Percentiles rank a stretch among this genome's conserved stretches.
Evolutionary conservation across 768 basidiomycete species (phyloP).

Genomic region (Auriscalpium vulgare): DNA sequence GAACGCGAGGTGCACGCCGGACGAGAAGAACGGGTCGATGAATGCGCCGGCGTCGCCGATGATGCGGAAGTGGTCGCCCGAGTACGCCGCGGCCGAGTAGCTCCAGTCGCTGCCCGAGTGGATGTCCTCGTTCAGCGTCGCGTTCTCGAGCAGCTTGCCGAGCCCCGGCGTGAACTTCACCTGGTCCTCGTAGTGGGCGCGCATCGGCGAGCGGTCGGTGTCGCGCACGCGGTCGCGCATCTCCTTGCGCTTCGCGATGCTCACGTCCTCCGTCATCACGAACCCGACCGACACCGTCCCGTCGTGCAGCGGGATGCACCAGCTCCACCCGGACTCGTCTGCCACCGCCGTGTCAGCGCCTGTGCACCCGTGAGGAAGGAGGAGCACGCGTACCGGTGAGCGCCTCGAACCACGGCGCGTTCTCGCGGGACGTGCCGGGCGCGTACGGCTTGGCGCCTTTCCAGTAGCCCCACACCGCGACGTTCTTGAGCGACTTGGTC

Average conservation of each 20-base stretch:
- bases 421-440: slow-evolving; percentile 22
- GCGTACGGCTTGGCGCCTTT: slow-evolving; percentile 38
- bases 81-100: slow-evolving; percentile 25
- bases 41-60: slow-evolving; percentile 40
- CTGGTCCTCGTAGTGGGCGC: not conserved
- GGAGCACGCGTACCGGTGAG: slow-evolving; percentile 41
- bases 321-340: slow-evolving; percentile 49
- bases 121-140: slow-evolving; percentile 16
- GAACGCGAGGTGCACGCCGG: slow-evolving; percentile 44
- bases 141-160: not conserved
- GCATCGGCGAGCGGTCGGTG: not conserved
- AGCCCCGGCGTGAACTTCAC: not conserved
- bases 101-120: slow-evolving; percentile 30
- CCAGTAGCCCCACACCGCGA: slow-evolving; percentile 76
- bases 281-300: slow-evolving; percentile 44
- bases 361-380: too few relatives aligned
- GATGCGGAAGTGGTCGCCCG: slow-evolving; percentile 25
- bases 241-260: slow-evolving; percentile 7
- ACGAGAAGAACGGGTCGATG: slow-evolving; percentile 60
- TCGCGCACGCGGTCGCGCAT: not conserved
- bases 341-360: not conserved
- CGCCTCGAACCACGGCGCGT: slow-evolving; percentile 44
- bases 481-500: slow-evolving; percentile 53
- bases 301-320: slow-evolving; percentile 47
- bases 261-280: slow-evolving; percentile 33